A percentile compares a stretch with the other conserved stretches of the same genome.
Conservation (phyloP, 352 stramenopile genomes). For the Globisporangium camurandrum region DNA sequence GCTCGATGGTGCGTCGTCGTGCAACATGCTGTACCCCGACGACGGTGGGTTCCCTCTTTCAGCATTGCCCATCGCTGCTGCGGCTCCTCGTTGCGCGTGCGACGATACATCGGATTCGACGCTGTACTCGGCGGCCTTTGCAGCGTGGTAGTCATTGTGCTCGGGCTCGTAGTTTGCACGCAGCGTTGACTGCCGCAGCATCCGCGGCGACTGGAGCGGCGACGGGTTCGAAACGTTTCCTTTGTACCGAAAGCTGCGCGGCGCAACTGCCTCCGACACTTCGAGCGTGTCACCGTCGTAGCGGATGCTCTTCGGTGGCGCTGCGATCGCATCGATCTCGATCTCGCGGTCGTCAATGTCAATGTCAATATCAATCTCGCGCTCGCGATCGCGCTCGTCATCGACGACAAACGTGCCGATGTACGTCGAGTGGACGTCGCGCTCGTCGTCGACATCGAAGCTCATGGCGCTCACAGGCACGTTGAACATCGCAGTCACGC, state of each 20-base stretch:
- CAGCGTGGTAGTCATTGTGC: conserved; percentile 66
- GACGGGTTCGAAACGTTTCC: conserved; percentile 29
- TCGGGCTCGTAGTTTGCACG: conserved; percentile 57
- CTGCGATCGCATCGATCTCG: conserved; percentile 19
- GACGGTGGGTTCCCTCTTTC: conserved; percentile 5
- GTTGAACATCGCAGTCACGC: no score
- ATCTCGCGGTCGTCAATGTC: conserved; percentile 32
- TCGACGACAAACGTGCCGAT: conserved; percentile 50
- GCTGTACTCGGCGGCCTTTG: conserved; percentile 65
- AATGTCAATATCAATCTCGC: no score
- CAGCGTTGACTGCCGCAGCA: conserved; percentile 44
- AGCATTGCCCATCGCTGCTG: conserved; percentile 21
- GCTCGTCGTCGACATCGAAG: conserved; percentile 57
- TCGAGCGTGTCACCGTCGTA: conserved; percentile 49
- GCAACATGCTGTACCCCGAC: conserved; percentile 3
- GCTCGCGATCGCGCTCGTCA: conserved; percentile 36
- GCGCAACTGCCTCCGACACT: conserved; percentile 36
- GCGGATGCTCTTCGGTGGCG: conserved; percentile 66
- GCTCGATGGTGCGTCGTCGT: conserved; percentile 1
- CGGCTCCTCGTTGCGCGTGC: conserved; percentile 27
- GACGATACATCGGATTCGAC: conserved; percentile 26
- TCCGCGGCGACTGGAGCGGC: conserved; percentile 28
- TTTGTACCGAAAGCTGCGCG: conserved; percentile 63
- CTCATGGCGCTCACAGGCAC: conserved; percentile 12
- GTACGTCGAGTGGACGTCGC: conserved; percentile 23